These are phyloP conservation scores for Phytopythium cucurbitacearum DNA, from an alignment of 352 stramenopile genomes.

Conservation along the genomic window DNA sequence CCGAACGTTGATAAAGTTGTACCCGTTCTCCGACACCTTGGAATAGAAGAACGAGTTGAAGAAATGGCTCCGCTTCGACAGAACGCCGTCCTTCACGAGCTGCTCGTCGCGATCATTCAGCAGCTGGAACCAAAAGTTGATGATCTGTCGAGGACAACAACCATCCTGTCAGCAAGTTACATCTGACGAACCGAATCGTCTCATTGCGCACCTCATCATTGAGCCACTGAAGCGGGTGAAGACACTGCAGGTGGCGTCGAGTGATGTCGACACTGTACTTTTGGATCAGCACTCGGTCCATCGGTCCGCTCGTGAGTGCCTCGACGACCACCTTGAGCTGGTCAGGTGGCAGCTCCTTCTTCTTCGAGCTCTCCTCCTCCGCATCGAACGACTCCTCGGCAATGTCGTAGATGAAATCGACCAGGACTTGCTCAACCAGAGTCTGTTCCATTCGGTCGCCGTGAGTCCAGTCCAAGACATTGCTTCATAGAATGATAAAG, in stretches of 20 bases:
- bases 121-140: conserved; percentile 87
- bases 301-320: conserved; percentile 47
- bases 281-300: conserved; percentile 60
- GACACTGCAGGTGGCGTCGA: conserved; percentile 62
- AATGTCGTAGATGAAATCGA: conserved; percentile 55
- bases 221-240: conserved; percentile 64
- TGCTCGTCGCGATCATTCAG: conserved; percentile 64
- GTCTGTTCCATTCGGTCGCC: conserved; percentile 16
- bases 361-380: conserved; percentile 36
- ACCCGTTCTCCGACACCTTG: conserved; percentile 75
- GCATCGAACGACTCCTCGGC: conserved; percentile 51
- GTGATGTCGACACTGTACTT: conserved; percentile 86
- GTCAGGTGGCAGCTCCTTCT: conserved; percentile 59
- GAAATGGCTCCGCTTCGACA: conserved; percentile 68
- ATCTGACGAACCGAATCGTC: background rate
- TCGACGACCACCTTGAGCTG: conserved; percentile 54
- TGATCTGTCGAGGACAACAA: conserved; percentile 30
- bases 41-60: conserved; percentile 89
- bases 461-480: background rate
- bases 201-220: conserved; percentile 66
- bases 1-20: conserved; percentile 82
- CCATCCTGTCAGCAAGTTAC: background rate
- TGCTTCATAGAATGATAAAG: background rate
- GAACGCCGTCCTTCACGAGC: conserved; percentile 38
- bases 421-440: conserved; percentile 54